A percentile compares a stretch with the other conserved stretches of the same genome.
Evolutionary conservation across 2,329 filamentous ascomycete species (phyloP).

Genomic region (Fusarium pseudoanthophilum): DNA sequence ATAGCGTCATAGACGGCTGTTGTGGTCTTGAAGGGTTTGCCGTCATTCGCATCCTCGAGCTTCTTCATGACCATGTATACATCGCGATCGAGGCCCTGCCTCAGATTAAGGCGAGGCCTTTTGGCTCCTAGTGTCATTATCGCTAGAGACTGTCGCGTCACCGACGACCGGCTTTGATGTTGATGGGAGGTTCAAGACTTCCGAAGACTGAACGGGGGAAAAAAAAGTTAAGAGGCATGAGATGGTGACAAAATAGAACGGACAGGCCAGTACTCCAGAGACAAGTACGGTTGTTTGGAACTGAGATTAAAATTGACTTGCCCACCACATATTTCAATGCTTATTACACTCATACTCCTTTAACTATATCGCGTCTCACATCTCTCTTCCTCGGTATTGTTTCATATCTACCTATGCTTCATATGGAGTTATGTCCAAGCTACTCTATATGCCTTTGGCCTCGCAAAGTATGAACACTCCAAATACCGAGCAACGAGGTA

Average conservation of each 20-base stretch:
- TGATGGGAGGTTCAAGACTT: neutral
- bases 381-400: neutral
- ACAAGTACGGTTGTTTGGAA: neutral
- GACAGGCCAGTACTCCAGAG: neutral
- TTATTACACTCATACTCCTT: neutral
- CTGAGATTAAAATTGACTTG: neutral
- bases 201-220: no score
- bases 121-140: conserved; percentile 33
- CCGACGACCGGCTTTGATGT: neutral
- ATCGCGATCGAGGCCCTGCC: conserved; percentile 68
- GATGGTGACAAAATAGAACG: neutral
- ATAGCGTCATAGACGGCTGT: conserved; percentile 80
- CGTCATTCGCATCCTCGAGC: conserved; percentile 73
- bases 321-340: neutral
- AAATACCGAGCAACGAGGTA: neutral
- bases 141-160: neutral
- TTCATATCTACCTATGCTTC: neutral
- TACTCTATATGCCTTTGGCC: neutral
- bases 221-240: neutral
- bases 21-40: conserved; percentile 61
- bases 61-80: conserved; percentile 84
- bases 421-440: neutral
- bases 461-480: neutral
- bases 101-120: conserved; percentile 33
- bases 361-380: neutral